Evolutionary conservation across 768 basidiomycete species (phyloP).

Genomic region (Tricholoma sp.): DNA sequence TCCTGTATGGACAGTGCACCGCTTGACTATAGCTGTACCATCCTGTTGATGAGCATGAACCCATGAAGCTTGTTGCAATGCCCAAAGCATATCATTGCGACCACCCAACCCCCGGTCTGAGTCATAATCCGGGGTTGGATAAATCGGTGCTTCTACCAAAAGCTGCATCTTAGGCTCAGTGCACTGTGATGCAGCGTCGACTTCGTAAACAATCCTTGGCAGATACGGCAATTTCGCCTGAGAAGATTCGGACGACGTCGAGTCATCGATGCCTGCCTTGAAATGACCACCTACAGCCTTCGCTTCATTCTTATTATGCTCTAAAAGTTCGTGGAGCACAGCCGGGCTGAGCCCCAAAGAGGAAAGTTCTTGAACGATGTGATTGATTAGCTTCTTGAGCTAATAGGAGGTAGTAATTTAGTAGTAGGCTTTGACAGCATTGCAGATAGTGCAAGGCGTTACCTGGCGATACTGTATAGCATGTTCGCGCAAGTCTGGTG

Average conservation of each 20-base stretch:
- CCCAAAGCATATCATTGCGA: conserved; percentile 14
- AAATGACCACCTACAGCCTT: conserved; percentile 13
- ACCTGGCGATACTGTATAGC: conserved; percentile 86
- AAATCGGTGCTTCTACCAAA: conserved; percentile 29
- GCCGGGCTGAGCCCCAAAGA: conserved; percentile 57
- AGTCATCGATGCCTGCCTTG: conserved; percentile 1
- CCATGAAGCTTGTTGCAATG: conserved; percentile 15
- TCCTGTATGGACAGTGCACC: background rate
- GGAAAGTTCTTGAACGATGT: conserved; percentile 73
- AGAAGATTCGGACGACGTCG: background rate
- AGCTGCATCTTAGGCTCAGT: conserved; percentile 58
- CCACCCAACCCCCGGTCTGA: too few relatives aligned
- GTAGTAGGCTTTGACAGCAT: background rate
- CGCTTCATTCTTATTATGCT: conserved; percentile 8
- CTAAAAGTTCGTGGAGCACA: conserved; percentile 40
- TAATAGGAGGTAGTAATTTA: conserved; percentile 27
- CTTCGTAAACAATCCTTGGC: conserved; percentile 49
- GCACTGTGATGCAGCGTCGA: conserved; percentile 39
- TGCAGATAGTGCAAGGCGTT: conserved; percentile 1
- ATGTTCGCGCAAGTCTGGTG: conserved; percentile 70
- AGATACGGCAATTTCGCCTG: conserved; percentile 5
- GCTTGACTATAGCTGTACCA: background rate
- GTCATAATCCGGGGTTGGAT: background rate
- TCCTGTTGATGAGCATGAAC: background rate
- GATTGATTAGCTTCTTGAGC: conserved; percentile 89